Percentiles rank a stretch among this genome's conserved stretches.
Evolutionary conservation across 768 basidiomycete species (phyloP).

Genomic region (Vararia minispora): DNA sequence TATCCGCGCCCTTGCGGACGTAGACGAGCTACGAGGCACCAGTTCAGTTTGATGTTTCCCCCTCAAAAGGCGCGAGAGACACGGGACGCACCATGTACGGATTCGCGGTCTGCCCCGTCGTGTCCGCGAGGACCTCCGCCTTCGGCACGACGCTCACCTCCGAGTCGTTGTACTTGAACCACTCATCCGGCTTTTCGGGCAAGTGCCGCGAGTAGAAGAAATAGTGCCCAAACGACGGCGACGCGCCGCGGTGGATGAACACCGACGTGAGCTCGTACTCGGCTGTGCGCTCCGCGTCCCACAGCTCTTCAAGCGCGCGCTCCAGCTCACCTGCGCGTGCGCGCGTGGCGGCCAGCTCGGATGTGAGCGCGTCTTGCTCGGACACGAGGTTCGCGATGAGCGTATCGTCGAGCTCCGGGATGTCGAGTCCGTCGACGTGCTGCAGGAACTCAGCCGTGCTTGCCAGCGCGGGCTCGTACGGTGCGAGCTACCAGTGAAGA

Average conservation of each 20-base stretch:
- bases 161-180: constrained; percentile 98
- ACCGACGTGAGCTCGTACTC: constrained; percentile 91
- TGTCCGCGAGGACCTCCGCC: constrained; percentile 80
- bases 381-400: constrained; percentile 37
- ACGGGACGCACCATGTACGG: constrained; percentile 65
- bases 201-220: constrained; percentile 91
- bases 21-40: constrained; percentile 58
- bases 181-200: constrained; percentile 67
- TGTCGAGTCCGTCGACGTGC: constrained; percentile 29
- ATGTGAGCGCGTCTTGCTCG: constrained; percentile 42
- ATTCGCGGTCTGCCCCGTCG: constrained; percentile 84
- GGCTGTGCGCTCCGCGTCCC: constrained; percentile 53
- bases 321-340: constrained; percentile 43
- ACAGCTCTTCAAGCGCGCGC: constrained; percentile 58
- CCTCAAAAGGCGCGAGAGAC: too few relatives aligned
- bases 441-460: constrained; percentile 47
- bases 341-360: constrained; percentile 48
- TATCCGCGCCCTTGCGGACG: constrained; percentile 65
- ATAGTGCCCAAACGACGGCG: constrained; percentile 85
- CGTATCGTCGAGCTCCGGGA: constrained; percentile 51
- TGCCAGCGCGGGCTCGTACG: constrained; percentile 45
- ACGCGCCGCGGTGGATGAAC: constrained; percentile 87
- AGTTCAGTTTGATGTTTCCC: too few relatives aligned
- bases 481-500: constrained; percentile 49
- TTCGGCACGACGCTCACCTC: constrained; percentile 67